Base-by-base conservation (phyloP, 2,329 filamentous ascomycete species). In the Fulvia fulva region DNA sequence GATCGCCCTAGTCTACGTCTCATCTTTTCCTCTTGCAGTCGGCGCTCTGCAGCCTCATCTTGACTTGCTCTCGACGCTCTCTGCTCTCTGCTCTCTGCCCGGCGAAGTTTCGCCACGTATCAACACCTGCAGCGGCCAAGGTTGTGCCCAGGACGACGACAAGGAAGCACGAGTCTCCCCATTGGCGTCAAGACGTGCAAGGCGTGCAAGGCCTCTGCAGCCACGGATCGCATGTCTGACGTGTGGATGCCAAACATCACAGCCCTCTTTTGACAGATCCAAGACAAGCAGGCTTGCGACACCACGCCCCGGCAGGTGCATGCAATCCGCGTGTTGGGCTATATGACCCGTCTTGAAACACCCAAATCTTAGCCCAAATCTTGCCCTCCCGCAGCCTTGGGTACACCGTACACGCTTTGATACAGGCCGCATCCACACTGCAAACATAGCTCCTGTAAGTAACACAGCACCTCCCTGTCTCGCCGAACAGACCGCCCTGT, bases 401-500 rank as follows among this genome's bases (percentile, higher is more conserved):
- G 52, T 37, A 41, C 47, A 52, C 44, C 37, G 52, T 37, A 41
- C 47, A 52, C 44, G 25, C 14, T 62, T 59, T 51, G 59, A 58
- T 28, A 58, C 59, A 53, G 50, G 62, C 62, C 53, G 57, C 59
- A 60, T 62, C 56, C 56, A 53, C 58, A 26, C 37, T 26, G 30
- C 50, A 43, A 34, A 46, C 50, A 58, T 54, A 51, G 44, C 57
- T 55, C 44, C 52, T 49, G 63, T 65, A 58, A 65, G 62, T 65
- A 63, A 60, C 63, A 65, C 63, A 63, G 55, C 56, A 59, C 62
- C 59, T 64, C 63, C 63, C 63, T 65, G 63, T 64, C 59, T 52
- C 61, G 57, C 51, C 55, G 49, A 54, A 58, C 53, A 60, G 43
- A 56, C 60, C 62, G 58, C 55, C 59, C 51, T 55, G 51, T 51